phyloP scores from a whole-genome alignment of 495 filamentous ascomycete genomes.

The Cairneyella variabilis region DNA sequence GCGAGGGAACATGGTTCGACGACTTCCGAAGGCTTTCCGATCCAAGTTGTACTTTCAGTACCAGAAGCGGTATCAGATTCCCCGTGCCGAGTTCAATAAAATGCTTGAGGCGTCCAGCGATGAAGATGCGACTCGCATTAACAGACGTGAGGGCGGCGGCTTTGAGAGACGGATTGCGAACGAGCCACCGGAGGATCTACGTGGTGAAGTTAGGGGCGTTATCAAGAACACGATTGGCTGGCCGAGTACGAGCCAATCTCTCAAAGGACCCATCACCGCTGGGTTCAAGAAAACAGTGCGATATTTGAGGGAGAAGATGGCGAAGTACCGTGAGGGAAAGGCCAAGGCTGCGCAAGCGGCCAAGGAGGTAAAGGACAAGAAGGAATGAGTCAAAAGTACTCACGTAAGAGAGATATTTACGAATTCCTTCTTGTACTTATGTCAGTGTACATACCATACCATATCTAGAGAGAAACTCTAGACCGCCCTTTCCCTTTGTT shows the following conservation, averaged over 20 bases:
- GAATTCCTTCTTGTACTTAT: neutral
- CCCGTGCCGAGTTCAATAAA: constrained; percentile 73
- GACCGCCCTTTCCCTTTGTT: too few relatives aligned
- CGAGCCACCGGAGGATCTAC: constrained; percentile 59
- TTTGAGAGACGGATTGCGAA: constrained; percentile 83
- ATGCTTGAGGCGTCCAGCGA: constrained; percentile 76
- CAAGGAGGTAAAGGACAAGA: constrained; percentile 20
- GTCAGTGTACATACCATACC: neutral
- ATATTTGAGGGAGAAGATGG: constrained; percentile 82
- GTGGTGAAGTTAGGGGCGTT: constrained; percentile 60
- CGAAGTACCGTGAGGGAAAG: constrained; percentile 57
- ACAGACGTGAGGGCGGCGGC: constrained; percentile 68
- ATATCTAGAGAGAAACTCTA: too few relatives aligned
- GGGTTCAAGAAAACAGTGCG: constrained; percentile 63
- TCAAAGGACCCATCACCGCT: constrained; percentile 76
- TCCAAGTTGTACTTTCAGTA: constrained; percentile 90
- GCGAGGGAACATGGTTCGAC: constrained; percentile 92
- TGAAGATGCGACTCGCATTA: constrained; percentile 63
- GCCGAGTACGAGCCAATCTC: constrained; percentile 80
- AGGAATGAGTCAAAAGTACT: neutral
- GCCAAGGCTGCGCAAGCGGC: constrained; percentile 16
- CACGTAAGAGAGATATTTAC: neutral
- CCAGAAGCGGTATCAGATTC: constrained; percentile 83
- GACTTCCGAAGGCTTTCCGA: constrained; percentile 83
- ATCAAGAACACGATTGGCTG: constrained; percentile 86